Conservation (phyloP, 116 monocot genomes). For the Zostera marina region DNA sequence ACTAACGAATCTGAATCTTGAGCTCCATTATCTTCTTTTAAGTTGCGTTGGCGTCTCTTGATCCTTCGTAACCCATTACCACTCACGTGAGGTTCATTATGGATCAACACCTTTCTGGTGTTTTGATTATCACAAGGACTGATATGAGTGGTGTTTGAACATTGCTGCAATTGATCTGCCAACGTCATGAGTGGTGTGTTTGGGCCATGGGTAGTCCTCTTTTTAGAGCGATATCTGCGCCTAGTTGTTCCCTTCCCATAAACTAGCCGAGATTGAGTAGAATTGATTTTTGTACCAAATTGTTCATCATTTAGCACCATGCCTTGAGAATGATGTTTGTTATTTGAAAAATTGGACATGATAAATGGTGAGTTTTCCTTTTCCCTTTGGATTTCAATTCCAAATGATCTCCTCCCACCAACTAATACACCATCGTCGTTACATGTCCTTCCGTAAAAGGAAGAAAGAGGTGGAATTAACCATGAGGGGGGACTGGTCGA, state of each 20-base stretch:
- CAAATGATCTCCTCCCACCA: conserved; percentile 38
- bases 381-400: conserved; percentile 26
- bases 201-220: neutral
- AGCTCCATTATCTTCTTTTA: conserved; percentile 19
- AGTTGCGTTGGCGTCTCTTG: conserved; percentile 23
- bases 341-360: conserved; percentile 9
- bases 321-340: conserved; percentile 16
- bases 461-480: conserved; percentile 22
- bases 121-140: neutral
- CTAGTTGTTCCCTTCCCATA: neutral
- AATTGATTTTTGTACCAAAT: conserved; percentile 8
- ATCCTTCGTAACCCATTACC: conserved; percentile 18
- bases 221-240: conserved; percentile 3
- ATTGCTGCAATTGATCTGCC: neutral
- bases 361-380: conserved; percentile 16
- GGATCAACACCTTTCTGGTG: conserved; percentile 6
- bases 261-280: neutral
- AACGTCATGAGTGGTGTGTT: conserved; percentile 9
- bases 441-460: conserved; percentile 2
- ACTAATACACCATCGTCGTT: conserved; percentile 18
- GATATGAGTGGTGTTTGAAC: conserved; percentile 10
- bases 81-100: conserved; percentile 17
- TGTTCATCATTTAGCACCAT: conserved; percentile 11
- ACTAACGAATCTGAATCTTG: conserved; percentile 24
- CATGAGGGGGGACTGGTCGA: conserved; percentile 70